Evolutionary conservation across 495 filamentous ascomycete genomes (phyloP), one percentile per base, ranked within the genome.

Genomic region (Penicillium flavigenum): DNA sequence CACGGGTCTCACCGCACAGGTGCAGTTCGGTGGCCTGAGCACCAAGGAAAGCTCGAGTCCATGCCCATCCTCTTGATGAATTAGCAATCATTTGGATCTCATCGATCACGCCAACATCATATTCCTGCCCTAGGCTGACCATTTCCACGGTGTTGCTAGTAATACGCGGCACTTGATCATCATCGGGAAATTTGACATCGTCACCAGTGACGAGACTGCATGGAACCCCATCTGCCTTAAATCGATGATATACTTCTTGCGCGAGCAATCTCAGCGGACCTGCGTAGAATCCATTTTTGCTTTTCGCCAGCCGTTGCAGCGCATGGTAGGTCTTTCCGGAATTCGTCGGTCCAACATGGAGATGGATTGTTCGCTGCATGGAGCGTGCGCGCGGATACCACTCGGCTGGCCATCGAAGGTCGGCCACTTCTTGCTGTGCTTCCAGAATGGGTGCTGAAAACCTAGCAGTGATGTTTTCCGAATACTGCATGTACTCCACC

Each of bases 261-360:
- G 95, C 95, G 20, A 99, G 82, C 39, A 99, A 73, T 17, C 95
- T 83, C 46, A 99, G 74, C 0, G 95, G 95, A 2, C 95, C 95
- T 34, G 93, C 91, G 67, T 96, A 99, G 52, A 96, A 85, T 14
- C 95, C 95, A 20, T 78, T 81, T 41, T 85, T 80, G 27, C 87
- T 84, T 34, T 81, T 73, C 69, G 95, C 87, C 9, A 99, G 82
- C n/a, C 88, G 82, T 72, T 96, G 86, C 50, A 99, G 72, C 4
- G 95, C 95, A 68, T 91, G 87, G 71, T 98, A 98, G 3, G 95
- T 99, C 74, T 99, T 99, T 54, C 95, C 95, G 5, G 92, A 97
- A 72, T 99, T 99, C 2, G 95, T 99, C 0, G 95, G 95, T 2
- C 95, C 95, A 45, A 99, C 92, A 67, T 99, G 95, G 9, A 99